Evolutionary conservation across 2,329 filamentous ascomycete species (phyloP).

Genomic region (Epichloe sylvatica): DNA sequence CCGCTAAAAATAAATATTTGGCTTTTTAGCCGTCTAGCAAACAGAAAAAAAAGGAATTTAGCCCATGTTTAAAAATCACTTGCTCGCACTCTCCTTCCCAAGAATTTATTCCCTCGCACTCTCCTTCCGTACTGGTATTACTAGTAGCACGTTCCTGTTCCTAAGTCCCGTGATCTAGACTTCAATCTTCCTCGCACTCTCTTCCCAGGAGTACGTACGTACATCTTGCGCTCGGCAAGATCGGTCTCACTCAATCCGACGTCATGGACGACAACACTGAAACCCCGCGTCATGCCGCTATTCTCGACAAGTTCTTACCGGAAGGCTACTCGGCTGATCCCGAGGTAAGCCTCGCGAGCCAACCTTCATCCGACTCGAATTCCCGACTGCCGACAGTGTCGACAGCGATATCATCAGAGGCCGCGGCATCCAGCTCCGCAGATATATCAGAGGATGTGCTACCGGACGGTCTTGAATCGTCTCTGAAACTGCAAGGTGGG

Average conservation of each 20-base stretch:
- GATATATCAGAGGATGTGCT: slow-evolving; percentile 10
- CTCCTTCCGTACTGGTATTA: no score
- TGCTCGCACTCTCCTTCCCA: no score
- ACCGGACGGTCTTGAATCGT: slow-evolving; percentile 40
- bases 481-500: slow-evolving; percentile 57
- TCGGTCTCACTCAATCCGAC: not conserved
- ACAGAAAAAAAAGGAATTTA: not conserved
- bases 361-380: slow-evolving; percentile 6
- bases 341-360: slow-evolving; percentile 19
- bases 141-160: no score
- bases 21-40: no score
- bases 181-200: not conserved
- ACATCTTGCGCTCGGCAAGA: not conserved
- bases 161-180: not conserved
- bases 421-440: not conserved
- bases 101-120: no score
- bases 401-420: not conserved
- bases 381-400: not conserved
- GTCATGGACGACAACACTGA: slow-evolving; percentile 17
- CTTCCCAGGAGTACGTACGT: no score
- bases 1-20: no score
- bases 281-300: slow-evolving; percentile 20
- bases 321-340: slow-evolving; percentile 27
- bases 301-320: slow-evolving; percentile 24
- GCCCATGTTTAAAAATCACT: no score